These are phyloP conservation scores for Coemansia javaensis DNA, from an alignment of 192 early-diverging fungal genomes.

Conservation along the genomic window DNA sequence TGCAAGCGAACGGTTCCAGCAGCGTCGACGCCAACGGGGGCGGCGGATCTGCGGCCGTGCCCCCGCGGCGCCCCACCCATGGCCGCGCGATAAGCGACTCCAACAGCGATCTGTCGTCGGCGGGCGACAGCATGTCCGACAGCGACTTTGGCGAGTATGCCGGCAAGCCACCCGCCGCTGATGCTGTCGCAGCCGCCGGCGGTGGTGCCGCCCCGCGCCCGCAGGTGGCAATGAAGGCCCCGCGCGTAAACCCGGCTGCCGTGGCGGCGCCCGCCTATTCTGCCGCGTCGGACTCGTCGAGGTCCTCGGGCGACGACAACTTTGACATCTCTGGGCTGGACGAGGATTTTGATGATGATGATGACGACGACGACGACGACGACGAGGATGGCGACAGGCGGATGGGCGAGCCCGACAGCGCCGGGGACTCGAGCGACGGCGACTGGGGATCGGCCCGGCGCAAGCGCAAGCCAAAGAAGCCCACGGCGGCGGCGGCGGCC, in stretches of 20 bases:
- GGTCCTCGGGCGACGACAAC: conserved; percentile 30
- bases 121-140: conserved; percentile 14
- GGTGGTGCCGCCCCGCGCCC: conserved; percentile 14
- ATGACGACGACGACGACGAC: conserved; percentile 48
- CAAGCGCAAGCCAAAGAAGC: conserved; percentile 49
- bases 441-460: conserved; percentile 44
- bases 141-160: conserved; percentile 41
- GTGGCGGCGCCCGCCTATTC: conserved; percentile 6
- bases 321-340: conserved; percentile 36
- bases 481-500: conserved; percentile 2
- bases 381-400: conserved; percentile 23
- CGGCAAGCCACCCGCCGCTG: conserved; percentile 3
- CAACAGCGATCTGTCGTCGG: conserved; percentile 43
- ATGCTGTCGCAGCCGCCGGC: too few relatives aligned
- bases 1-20: conserved; percentile 47
- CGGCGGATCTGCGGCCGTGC: conserved; percentile 7
- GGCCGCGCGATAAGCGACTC: conserved; percentile 47
- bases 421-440: conserved; percentile 46
- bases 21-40: conserved; percentile 24
- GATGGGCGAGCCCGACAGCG: conserved; percentile 19
- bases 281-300: conserved; percentile 27
- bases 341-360: conserved; percentile 53
- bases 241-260: conserved; percentile 25
- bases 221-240: conserved; percentile 46
- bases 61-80: conserved; percentile 32